These are phyloP conservation scores for Metschnikowia kunwiensis DNA, from an alignment of 805 yeast species.

Conservation along the genomic window DNA sequence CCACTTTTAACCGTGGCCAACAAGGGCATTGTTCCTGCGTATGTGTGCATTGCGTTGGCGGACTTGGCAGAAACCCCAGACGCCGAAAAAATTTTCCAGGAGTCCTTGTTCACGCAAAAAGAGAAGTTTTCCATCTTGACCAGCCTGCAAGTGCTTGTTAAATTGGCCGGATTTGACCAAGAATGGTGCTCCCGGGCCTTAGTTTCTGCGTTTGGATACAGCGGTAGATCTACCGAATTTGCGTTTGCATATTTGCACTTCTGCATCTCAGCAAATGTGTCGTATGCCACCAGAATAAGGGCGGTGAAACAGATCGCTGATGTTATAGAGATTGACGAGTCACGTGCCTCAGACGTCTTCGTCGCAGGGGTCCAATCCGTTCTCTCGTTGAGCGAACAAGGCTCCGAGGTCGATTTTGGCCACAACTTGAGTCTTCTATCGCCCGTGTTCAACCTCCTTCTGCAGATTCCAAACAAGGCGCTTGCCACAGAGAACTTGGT, in stretches of 20 bases:
- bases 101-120: conserved; percentile 33
- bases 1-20: conserved; percentile 54
- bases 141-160: conserved; percentile 48
- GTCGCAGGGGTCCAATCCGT: conserved; percentile 39
- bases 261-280: conserved; percentile 40
- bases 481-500: conserved; percentile 20
- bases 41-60: conserved; percentile 41
- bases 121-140: conserved; percentile 49
- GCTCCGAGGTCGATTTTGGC: conserved; percentile 15
- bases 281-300: conserved; percentile 31
- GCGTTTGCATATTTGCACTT: conserved; percentile 53
- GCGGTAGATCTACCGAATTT: conserved; percentile 19
- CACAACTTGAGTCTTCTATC: conserved; percentile 21
- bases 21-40: conserved; percentile 53
- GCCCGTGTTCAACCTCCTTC: conserved; percentile 26
- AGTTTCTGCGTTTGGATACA: conserved; percentile 24
- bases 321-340: conserved; percentile 23
- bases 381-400: conserved; percentile 16
- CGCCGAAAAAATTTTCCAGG: conserved; percentile 25
- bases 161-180: conserved; percentile 47
- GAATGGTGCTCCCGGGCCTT: conserved; percentile 53
- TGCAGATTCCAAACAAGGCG: conserved; percentile 20
- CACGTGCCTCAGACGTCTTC: conserved; percentile 41
- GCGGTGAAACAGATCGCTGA: conserved; percentile 31
- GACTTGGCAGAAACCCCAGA: conserved; percentile 9